phyloP scores from a whole-genome alignment of 106 monocot genomes.

The Dioscorea dumetorum region DNA sequence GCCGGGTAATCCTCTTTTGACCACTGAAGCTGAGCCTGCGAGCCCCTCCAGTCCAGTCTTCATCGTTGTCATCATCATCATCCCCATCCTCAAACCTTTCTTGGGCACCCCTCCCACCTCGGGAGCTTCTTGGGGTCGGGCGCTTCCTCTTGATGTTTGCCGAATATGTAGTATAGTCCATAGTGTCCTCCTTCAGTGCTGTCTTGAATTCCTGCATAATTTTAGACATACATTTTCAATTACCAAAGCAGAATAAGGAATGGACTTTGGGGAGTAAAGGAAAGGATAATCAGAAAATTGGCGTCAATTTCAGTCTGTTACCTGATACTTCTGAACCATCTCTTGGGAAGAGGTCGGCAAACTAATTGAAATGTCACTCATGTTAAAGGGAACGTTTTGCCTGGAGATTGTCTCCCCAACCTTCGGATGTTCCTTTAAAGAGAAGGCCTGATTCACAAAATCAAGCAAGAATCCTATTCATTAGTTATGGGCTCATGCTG shows the following conservation, averaged over 20 bases:
- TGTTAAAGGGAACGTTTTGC: conserved; percentile 75
- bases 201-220: conserved; percentile 66
- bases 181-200: conserved; percentile 65
- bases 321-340: conserved; percentile 77
- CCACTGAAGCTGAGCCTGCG: conserved; percentile 50
- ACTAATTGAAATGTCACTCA: conserved; percentile 30
- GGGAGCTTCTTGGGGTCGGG: conserved; percentile 54
- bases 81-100: conserved; percentile 11
- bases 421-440: conserved; percentile 77
- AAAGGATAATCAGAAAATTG: neutral
- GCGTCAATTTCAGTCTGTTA: conserved; percentile 5
- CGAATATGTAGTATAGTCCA: conserved; percentile 60
- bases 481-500: too few relatives aligned
- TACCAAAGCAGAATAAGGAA: neutral
- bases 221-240: neutral
- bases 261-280: neutral
- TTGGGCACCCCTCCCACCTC: conserved; percentile 27
- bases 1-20: conserved; percentile 52
- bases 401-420: conserved; percentile 64
- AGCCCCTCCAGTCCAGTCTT: conserved; percentile 69
- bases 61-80: conserved; percentile 33
- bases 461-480: too few relatives aligned
- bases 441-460: conserved; percentile 62
- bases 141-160: conserved; percentile 56
- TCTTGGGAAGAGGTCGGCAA: conserved; percentile 41